These are phyloP conservation scores for Pseudonitzschia delicatissima DNA, from an alignment of 108 stramenopile genomes.

Conservation along the genomic window DNA sequence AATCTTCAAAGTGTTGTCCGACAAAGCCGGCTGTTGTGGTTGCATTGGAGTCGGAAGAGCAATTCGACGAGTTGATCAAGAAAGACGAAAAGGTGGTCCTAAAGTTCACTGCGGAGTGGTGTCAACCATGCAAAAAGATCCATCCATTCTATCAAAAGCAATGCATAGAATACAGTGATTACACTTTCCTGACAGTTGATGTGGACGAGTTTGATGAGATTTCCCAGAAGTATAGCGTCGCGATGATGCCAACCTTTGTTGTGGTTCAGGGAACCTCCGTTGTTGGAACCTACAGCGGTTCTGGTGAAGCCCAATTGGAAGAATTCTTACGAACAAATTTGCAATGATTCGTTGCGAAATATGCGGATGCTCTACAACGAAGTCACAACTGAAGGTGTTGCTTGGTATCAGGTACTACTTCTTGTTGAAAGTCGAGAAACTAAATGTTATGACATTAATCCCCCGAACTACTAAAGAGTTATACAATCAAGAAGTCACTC, in stretches of 20 bases:
- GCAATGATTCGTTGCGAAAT: background rate
- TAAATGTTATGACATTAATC: too few species aligned
- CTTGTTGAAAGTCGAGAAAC: too few species aligned
- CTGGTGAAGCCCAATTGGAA: conserved; percentile 21
- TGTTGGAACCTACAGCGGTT: conserved; percentile 24
- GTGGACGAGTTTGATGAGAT: conserved; percentile 82
- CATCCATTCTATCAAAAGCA: conserved; percentile 56
- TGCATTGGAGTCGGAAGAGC: conserved; percentile 30
- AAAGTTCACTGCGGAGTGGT: conserved; percentile 89
- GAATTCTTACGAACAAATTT: conserved; percentile 22
- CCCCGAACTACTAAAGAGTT: too few species aligned
- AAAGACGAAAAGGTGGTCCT: conserved; percentile 37
- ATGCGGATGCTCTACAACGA: background rate
- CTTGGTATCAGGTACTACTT: too few species aligned
- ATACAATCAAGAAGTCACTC: background rate
- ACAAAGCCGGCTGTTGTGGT: conserved; percentile 10
- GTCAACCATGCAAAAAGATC: conserved; percentile 80
- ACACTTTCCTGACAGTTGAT: conserved; percentile 51
- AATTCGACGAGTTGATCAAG: conserved; percentile 22
- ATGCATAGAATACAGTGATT: conserved; percentile 26
- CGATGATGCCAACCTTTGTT: conserved; percentile 88
- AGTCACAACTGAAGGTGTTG: too few species aligned
- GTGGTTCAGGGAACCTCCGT: conserved; percentile 33
- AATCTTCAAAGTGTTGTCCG: background rate
- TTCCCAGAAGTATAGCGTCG: conserved; percentile 49